Evolutionary conservation across 2,329 filamentous ascomycete genomes (phyloP).

Genomic region (Pestalotiopsis sp.): DNA sequence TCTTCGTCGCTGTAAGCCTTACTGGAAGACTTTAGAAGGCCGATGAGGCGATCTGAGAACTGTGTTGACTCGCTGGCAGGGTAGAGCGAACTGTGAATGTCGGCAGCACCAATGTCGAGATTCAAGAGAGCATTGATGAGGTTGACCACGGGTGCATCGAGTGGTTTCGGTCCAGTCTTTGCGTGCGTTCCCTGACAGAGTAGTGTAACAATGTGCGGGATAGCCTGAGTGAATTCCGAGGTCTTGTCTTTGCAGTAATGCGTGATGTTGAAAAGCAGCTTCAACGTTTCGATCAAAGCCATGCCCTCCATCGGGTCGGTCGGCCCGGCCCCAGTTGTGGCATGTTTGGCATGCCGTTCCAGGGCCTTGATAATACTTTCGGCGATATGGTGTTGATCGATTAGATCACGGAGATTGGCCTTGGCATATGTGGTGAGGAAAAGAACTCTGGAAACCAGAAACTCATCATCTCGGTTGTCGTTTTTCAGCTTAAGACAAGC

Average conservation of each 20-base stretch:
- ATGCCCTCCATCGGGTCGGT: conserved; percentile 70
- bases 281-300: conserved; percentile 82
- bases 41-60: conserved; percentile 67
- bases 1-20: conserved; percentile 65
- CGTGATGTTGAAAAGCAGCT: conserved; percentile 86
- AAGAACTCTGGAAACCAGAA: conserved; percentile 76
- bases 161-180: conserved; percentile 55
- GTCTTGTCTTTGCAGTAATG: conserved; percentile 69
- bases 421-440: conserved; percentile 79
- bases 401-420: conserved; percentile 66
- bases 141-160: conserved; percentile 72
- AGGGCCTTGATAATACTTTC: conserved; percentile 73
- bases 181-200: conserved; percentile 63
- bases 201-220: conserved; percentile 72
- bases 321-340: conserved; percentile 31
- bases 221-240: conserved; percentile 65
- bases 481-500: conserved; percentile 73
- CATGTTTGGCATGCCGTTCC: conserved; percentile 63
- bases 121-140: conserved; percentile 83
- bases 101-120: conserved; percentile 65
- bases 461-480: conserved; percentile 81
- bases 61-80: conserved; percentile 62
- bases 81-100: conserved; percentile 62
- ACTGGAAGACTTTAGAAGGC: conserved; percentile 70
- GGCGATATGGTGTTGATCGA: conserved; percentile 67